Evolutionary conservation across 1,284 basidiomycete genomes (phyloP).

Genomic region (Moesziomyces sp.): DNA sequence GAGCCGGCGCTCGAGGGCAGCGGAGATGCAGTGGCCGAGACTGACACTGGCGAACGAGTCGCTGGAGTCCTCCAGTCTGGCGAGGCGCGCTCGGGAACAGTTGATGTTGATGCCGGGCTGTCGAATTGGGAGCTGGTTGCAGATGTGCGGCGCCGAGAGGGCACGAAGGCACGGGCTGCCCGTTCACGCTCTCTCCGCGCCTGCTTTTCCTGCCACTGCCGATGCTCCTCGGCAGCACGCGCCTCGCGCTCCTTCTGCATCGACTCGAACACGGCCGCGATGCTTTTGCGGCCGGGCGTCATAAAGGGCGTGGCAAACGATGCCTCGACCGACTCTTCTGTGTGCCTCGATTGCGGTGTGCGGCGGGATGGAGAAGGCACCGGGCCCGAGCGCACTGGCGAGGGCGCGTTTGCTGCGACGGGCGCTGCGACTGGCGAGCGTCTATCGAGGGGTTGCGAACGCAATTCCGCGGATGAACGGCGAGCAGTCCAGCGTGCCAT

Average conservation of each 20-base stretch:
- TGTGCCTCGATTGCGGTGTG: conserved; percentile 3
- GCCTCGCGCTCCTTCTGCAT: conserved; percentile 47
- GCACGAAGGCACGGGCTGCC: conserved; percentile 34
- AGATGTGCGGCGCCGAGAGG: conserved; percentile 12
- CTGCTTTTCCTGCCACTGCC: conserved; percentile 41
- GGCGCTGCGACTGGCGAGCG: neutral
- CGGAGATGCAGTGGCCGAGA: conserved; percentile 11
- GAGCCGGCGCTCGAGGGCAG: conserved; percentile 16
- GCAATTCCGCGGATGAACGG: conserved; percentile 8
- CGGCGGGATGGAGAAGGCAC: conserved; percentile 5
- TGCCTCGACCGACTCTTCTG: conserved; percentile 1
- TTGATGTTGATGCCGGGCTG: conserved; percentile 9
- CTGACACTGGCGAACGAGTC: conserved; percentile 9
- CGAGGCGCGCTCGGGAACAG: conserved; percentile 1
- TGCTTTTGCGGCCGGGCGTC: conserved; percentile 37
- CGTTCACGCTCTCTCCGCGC: conserved; percentile 38
- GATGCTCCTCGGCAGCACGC: conserved; percentile 30
- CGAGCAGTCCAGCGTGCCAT: conserved; percentile 42
- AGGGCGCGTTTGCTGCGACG: neutral
- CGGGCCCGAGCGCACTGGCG: conserved; percentile 7
- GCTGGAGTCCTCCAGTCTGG: neutral
- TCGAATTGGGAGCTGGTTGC: conserved; percentile 16
- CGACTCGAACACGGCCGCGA: conserved; percentile 46
- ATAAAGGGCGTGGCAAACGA: conserved; percentile 5
- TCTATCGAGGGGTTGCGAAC: neutral